phyloP scores from a whole-genome alignment of 495 filamentous ascomycete genomes.

The Tuber aestivum region DNA sequence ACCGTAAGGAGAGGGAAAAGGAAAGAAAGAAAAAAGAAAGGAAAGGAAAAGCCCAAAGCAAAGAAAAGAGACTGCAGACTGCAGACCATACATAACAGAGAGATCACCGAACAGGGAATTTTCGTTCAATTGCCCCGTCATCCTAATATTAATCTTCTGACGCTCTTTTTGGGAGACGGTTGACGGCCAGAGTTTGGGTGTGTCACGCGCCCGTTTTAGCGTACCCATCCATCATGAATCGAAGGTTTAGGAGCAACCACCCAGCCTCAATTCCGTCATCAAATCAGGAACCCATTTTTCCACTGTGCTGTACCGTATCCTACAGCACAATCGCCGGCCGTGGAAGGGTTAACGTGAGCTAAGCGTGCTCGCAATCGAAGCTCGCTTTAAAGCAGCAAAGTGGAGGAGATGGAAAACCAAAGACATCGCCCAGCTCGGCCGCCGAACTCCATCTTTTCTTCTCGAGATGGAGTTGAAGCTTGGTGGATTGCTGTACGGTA shows the following conservation, averaged over 20 bases:
- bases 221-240: slow-evolving; percentile 38
- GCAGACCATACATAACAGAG: slow-evolving; percentile 26
- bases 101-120: slow-evolving; percentile 36
- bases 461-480: slow-evolving; percentile 3
- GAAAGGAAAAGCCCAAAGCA: background rate
- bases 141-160: slow-evolving; percentile 39
- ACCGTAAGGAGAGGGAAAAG: slow-evolving; percentile 20
- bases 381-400: slow-evolving; percentile 1
- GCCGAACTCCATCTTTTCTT: background rate
- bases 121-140: slow-evolving; percentile 35
- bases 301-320: too few relatives aligned
- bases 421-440: background rate
- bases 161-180: slow-evolving; percentile 37
- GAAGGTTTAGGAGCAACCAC: slow-evolving; percentile 34
- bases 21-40: slow-evolving; percentile 6
- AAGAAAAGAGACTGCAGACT: slow-evolving; percentile 2
- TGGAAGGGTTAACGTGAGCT: background rate
- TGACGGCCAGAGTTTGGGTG: slow-evolving; percentile 37
- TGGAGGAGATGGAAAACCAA: background rate
- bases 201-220: slow-evolving; percentile 41
- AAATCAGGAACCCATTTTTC: slow-evolving; percentile 25
- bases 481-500: slow-evolving; percentile 2
- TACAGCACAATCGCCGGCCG: too few relatives aligned
- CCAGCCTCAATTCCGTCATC: slow-evolving; percentile 38
- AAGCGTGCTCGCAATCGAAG: background rate